phyloP scores from a whole-genome alignment of 2,329 filamentous ascomycete species.

The Aspergillus pseudonomiae region DNA sequence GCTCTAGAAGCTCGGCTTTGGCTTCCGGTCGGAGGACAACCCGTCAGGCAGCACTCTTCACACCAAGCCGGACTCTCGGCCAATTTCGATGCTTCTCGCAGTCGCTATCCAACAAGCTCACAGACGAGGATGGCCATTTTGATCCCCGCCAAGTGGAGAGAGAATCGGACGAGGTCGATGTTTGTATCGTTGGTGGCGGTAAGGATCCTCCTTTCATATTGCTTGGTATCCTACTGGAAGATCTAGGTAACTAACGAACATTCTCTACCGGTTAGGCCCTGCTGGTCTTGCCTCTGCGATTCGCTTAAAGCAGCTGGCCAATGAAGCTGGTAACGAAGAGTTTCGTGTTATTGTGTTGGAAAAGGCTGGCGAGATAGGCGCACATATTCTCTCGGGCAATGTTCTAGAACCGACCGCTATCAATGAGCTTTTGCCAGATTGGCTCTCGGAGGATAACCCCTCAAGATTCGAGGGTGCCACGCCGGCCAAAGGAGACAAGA shows the following conservation, averaged over 20 bases:
- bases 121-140: slow-evolving; percentile 59
- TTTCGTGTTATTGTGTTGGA: slow-evolving; percentile 91
- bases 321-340: slow-evolving; percentile 91
- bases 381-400: slow-evolving; percentile 93
- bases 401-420: slow-evolving; percentile 89
- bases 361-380: slow-evolving; percentile 92
- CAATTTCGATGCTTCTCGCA: slow-evolving; percentile 51
- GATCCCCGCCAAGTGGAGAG: slow-evolving; percentile 73
- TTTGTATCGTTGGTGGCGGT: slow-evolving; percentile 93
- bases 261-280: slow-evolving; percentile 59
- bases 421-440: slow-evolving; percentile 89
- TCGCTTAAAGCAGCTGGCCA: slow-evolving; percentile 91
- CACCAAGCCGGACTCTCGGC: slow-evolving; percentile 14
- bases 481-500: slow-evolving; percentile 78
- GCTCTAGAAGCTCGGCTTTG: slow-evolving; percentile 24
- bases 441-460: slow-evolving; percentile 86
- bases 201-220: slow-evolving; percentile 27
- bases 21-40: slow-evolving; percentile 21
- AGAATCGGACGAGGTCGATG: slow-evolving; percentile 91
- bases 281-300: slow-evolving; percentile 92
- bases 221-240: neutral
- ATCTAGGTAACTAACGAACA: neutral
- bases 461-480: slow-evolving; percentile 86
- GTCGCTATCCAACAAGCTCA: slow-evolving; percentile 43
- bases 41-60: slow-evolving; percentile 27